phyloP scores from a whole-genome alignment of 805 yeast genomes.

The Barnettozyma salicaria region DNA sequence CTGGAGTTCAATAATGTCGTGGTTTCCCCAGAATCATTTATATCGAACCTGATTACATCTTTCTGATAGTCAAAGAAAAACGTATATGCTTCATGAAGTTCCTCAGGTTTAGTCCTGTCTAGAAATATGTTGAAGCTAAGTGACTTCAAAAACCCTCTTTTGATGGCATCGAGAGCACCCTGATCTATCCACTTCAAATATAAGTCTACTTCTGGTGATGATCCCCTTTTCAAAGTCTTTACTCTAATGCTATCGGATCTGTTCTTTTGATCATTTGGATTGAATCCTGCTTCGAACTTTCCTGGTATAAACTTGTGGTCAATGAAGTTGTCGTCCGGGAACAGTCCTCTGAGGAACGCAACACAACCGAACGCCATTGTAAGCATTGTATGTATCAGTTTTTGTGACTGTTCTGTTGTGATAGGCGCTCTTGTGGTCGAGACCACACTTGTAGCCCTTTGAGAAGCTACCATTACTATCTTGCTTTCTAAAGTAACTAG shows the following conservation, averaged over 20 bases:
- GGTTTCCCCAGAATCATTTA: conserved; percentile 16
- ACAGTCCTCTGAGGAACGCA: conserved; percentile 50
- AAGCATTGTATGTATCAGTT: conserved; percentile 42
- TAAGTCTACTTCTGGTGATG: conserved; percentile 40
- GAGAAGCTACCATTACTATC: too few species aligned
- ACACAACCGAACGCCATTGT: conserved; percentile 52
- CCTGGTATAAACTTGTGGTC: conserved; percentile 42
- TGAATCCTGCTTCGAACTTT: conserved; percentile 26
- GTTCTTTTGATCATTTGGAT: conserved; percentile 22
- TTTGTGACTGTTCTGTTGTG: conserved; percentile 37
- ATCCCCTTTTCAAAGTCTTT: conserved; percentile 44
- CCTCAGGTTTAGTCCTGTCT: conserved; percentile 37
- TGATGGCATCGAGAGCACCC: conserved; percentile 42
- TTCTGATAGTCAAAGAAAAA: conserved; percentile 41
- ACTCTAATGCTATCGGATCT: conserved; percentile 36
- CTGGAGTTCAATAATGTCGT: conserved; percentile 32
- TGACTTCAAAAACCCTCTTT: conserved; percentile 36
- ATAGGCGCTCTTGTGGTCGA: conserved; percentile 18
- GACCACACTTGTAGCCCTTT: too few species aligned
- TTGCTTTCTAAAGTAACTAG: too few species aligned
- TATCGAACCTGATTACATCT: conserved; percentile 24
- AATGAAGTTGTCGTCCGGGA: conserved; percentile 47
- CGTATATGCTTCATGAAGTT: conserved; percentile 44
- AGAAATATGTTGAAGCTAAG: conserved; percentile 41
- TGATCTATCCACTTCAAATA: conserved; percentile 49